Conservation (phyloP, 2,329 filamentous ascomycete species). For the Scedosporium apiospermum region DNA sequence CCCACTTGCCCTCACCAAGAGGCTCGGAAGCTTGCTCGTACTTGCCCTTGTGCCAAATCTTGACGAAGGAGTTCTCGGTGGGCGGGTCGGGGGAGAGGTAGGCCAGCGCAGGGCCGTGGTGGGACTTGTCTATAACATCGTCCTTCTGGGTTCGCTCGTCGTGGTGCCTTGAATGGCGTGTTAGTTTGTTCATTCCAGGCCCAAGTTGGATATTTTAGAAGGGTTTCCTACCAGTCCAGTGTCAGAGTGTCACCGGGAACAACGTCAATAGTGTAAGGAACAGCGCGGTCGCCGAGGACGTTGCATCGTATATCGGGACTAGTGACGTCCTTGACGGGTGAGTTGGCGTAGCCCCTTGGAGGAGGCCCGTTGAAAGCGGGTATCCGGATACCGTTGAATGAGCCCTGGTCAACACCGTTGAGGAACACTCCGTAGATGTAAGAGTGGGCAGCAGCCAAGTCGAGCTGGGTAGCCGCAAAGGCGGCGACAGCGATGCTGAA, state of each 20-base stretch:
- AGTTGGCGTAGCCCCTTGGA: conserved; percentile 33
- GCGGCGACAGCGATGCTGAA: conserved; percentile 2
- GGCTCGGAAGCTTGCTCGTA: conserved; percentile 19
- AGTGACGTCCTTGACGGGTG: conserved; percentile 36
- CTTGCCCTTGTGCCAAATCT: conserved; percentile 26
- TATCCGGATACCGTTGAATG: conserved; percentile 38
- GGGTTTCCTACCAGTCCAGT: conserved; percentile 19
- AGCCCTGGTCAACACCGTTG: conserved; percentile 37
- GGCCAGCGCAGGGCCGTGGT: conserved; percentile 24
- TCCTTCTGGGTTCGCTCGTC: conserved; percentile 23
- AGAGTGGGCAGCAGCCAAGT: conserved; percentile 1
- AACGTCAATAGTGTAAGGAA: conserved; percentile 21
- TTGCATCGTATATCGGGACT: conserved; percentile 36
- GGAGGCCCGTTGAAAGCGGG: conserved; percentile 26
- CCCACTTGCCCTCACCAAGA: conserved; percentile 22
- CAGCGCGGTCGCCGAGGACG: conserved; percentile 23
- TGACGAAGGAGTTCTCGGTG: conserved; percentile 25
- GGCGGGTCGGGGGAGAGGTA: conserved; percentile 29
- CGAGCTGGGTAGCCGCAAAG: background rate
- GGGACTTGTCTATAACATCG: conserved; percentile 18
- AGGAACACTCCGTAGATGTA: conserved; percentile 26
- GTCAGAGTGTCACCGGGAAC: conserved; percentile 26
- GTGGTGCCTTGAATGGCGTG: conserved; percentile 18
- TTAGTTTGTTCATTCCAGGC: background rate
- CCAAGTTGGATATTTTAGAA: no score